phyloP scores from a whole-genome alignment of 2,329 filamentous ascomycete genomes.

The Hypomyces rosellus region DNA sequence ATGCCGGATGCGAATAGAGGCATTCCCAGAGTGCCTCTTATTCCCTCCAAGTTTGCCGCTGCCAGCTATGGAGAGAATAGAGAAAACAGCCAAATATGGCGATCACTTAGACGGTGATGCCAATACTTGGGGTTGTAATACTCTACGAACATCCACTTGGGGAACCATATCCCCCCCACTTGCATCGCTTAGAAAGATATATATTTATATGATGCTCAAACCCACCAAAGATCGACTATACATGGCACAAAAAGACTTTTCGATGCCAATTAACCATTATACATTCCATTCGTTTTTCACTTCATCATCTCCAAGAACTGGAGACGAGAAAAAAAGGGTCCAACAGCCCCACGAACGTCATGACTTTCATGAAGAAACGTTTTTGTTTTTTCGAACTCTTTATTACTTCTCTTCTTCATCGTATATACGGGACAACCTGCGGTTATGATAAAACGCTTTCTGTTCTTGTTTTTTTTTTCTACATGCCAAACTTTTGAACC shows the following conservation, averaged over 20 bases:
- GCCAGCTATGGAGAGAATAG: constrained; percentile 27
- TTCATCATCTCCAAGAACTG: neutral
- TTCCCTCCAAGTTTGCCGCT: constrained; percentile 37
- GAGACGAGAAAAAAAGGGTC: neutral
- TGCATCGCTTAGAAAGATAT: too few species aligned
- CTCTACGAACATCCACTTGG: too few species aligned
- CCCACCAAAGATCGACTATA: too few species aligned
- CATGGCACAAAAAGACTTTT: neutral
- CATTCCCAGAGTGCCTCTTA: constrained; percentile 38
- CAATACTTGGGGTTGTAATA: too few species aligned
- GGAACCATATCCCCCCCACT: too few species aligned
- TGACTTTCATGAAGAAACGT: neutral
- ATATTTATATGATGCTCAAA: too few species aligned
- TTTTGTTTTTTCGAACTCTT: neutral
- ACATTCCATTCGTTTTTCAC: neutral
- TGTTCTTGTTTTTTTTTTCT: too few species aligned
- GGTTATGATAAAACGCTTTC: too few species aligned
- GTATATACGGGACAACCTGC: neutral
- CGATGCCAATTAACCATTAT: neutral
- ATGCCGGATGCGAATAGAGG: constrained; percentile 42
- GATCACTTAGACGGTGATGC: constrained; percentile 19
- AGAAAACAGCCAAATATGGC: constrained; percentile 28
- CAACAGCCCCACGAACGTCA: neutral
- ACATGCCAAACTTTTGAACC: too few species aligned
- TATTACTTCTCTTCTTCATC: neutral